Evolutionary conservation across 176 grass and related monocot species (phyloP), one percentile per base, ranked within the genome.

Genomic region (barley (Hordeum vulgare)): DNA sequence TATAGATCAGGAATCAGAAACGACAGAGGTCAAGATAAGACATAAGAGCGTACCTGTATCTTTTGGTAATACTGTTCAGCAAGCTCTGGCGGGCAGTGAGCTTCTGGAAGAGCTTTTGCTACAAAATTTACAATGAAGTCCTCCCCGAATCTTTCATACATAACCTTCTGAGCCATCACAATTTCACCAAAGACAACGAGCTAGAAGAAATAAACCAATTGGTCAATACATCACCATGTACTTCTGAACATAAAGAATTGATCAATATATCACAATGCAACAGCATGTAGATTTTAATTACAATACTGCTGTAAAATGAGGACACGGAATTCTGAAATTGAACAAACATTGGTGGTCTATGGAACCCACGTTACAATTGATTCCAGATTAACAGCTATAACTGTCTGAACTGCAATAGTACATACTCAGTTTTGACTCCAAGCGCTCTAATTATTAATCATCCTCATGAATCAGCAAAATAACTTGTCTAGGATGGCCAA

Each of bases 71-170:
- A 99, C 67, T 92, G 96, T 92, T 94, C 89, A 64, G 87, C 87
- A 66, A 99, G 85, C 77, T 96, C 96, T 79, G 80, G 87, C 80
- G 91, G 87, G 78, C 96, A 99, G 59, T 92, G 91, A 86, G 83
- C 93, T 88, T 76, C 62, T 61, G 78, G 82, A 85, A 96, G 91
- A 74, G 40, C 74, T 84, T 87, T 94, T 65, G 84, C 74, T 64
- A 96, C 89, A 94, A 99, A 99, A 73, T 83, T 86, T 53, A 81
- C 73, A 85, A 94, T 40, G 51, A 99, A 99, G 61, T 92, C 87
- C 66, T 89, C 83, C 11, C 96, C 91, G 21, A 96, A 99, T 76
- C 87, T 99, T 80, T 99, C 96, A 77, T 96, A 96, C 93, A 99
- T 99, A 59, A 96, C 87, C 81, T 94, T 99, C 75, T 99, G 96